A percentile compares a stretch with the other conserved stretches of the same genome.
phyloP scores from a whole-genome alignment of 2,329 filamentous ascomycete genomes.

The Colletotrichum sp. region DNA sequence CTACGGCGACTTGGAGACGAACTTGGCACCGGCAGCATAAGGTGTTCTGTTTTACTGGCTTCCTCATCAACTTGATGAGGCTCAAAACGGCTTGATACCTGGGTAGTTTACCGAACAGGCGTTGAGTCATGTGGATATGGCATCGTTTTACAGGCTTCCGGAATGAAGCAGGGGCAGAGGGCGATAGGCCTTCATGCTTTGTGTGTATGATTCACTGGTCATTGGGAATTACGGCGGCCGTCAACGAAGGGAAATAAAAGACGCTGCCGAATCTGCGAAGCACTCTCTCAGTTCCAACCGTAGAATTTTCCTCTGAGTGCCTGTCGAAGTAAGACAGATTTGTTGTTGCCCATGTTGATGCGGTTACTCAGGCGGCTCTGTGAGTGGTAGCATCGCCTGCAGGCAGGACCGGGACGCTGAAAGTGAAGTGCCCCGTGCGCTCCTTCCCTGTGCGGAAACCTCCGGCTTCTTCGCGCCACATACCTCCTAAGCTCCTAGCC shows the following conservation, averaged over 20 bases:
- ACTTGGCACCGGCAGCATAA: slow-evolving; percentile 22
- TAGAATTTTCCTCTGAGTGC: background rate
- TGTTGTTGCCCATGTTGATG: background rate
- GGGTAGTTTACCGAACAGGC: slow-evolving; percentile 9
- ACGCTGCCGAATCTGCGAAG: slow-evolving; percentile 5
- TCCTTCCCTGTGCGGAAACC: slow-evolving; percentile 7
- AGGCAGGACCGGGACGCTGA: background rate
- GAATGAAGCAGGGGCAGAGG: slow-evolving; percentile 7
- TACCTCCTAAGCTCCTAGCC: slow-evolving; percentile 1
- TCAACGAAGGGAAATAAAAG: slow-evolving; percentile 18
- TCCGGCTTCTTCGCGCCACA: slow-evolving; percentile 16
- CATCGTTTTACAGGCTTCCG: slow-evolving; percentile 13
- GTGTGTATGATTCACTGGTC: slow-evolving; percentile 19
- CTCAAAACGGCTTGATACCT: slow-evolving; percentile 16
- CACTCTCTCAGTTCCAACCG: background rate
- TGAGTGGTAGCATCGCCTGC: background rate
- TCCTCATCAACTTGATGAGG: slow-evolving; percentile 5
- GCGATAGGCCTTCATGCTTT: slow-evolving; percentile 9
- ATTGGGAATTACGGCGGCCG: slow-evolving; percentile 5
- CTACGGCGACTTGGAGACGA: slow-evolving; percentile 66
- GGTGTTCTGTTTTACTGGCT: background rate
- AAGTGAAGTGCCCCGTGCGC: slow-evolving; percentile 9
- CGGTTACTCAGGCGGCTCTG: background rate
- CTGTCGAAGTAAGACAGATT: background rate
- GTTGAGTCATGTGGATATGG: slow-evolving; percentile 17